Percentiles rank a stretch among this genome's conserved stretches.
phyloP scores from a whole-genome alignment of 2,329 filamentous ascomycete species.

The Exophiala sp. region DNA sequence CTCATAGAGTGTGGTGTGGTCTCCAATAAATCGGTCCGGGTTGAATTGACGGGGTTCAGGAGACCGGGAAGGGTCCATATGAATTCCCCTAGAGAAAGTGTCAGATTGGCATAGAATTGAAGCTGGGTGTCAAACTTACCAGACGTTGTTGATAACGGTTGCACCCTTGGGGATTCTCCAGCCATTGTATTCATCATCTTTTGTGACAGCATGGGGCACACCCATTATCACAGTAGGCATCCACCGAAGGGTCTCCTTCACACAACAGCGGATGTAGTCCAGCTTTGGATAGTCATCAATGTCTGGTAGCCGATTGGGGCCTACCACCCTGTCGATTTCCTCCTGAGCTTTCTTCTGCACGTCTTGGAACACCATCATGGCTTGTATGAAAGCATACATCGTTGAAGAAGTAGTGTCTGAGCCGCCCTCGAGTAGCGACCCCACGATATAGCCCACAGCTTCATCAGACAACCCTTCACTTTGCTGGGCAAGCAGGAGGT shows the following conservation, averaged over 20 bases:
- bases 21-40: slow-evolving; percentile 31
- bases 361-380: slow-evolving; percentile 47
- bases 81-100: slow-evolving; percentile 21
- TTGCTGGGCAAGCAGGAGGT: slow-evolving; percentile 19
- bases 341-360: slow-evolving; percentile 43
- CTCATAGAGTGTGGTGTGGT: slow-evolving; percentile 30
- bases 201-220: slow-evolving; percentile 23
- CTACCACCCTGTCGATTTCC: slow-evolving; percentile 48
- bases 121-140: slow-evolving; percentile 11
- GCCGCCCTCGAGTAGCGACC: slow-evolving; percentile 39
- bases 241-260: slow-evolving; percentile 55
- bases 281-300: slow-evolving; percentile 46
- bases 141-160: slow-evolving; percentile 25
- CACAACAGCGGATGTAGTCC: slow-evolving; percentile 49
- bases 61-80: slow-evolving; percentile 30
- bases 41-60: slow-evolving; percentile 31
- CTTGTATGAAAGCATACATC: slow-evolving; percentile 42
- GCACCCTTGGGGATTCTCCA: slow-evolving; percentile 26
- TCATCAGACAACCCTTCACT: slow-evolving; percentile 22
- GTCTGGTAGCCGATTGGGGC: slow-evolving; percentile 42
- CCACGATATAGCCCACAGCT: slow-evolving; percentile 30
- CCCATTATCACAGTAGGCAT: slow-evolving; percentile 36
- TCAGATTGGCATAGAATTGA: slow-evolving; percentile 23
- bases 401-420: slow-evolving; percentile 42
- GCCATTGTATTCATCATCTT: slow-evolving; percentile 25